Evolutionary conservation across 768 basidiomycete species (phyloP).

Genomic region (Tephrocybe sp.): DNA sequence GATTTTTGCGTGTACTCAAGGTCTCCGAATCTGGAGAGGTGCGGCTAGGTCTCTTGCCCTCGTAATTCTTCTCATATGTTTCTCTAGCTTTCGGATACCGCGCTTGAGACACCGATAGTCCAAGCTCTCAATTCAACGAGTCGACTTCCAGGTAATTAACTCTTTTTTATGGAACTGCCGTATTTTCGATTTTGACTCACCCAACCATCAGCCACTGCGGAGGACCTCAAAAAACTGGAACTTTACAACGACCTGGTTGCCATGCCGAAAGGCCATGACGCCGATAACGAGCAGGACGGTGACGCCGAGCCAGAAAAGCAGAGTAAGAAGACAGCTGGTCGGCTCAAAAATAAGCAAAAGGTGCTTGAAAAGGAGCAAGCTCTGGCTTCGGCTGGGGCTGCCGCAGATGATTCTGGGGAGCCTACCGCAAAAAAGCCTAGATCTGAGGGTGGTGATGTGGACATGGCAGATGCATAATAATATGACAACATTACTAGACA

Average conservation of each 20-base stretch:
- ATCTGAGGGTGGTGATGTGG: conserved; percentile 25
- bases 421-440: conserved; percentile 34
- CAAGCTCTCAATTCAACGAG: conserved; percentile 43
- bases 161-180: too few relatives aligned
- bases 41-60: conserved; percentile 5
- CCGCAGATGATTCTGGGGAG: conserved; percentile 23
- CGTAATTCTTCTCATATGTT: background rate
- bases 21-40: conserved; percentile 38
- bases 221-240: conserved; percentile 52
- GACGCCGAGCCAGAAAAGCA: conserved; percentile 26
- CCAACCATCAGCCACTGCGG: conserved; percentile 37
- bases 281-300: conserved; percentile 38
- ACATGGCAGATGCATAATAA: conserved; percentile 13
- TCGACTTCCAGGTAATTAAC: conserved; percentile 42
- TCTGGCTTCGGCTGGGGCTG: conserved; percentile 9
- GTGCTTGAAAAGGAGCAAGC: conserved; percentile 30
- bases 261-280: conserved; percentile 54
- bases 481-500: too few relatives aligned
- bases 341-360: conserved; percentile 50
- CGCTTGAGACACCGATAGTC: conserved; percentile 28
- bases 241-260: conserved; percentile 42
- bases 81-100: conserved; percentile 32
- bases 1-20: conserved; percentile 22
- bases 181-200: background rate
- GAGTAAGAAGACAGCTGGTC: conserved; percentile 44